phyloP scores from a whole-genome alignment of 345 rosid genomes.

The Turnera subulata region DNA sequence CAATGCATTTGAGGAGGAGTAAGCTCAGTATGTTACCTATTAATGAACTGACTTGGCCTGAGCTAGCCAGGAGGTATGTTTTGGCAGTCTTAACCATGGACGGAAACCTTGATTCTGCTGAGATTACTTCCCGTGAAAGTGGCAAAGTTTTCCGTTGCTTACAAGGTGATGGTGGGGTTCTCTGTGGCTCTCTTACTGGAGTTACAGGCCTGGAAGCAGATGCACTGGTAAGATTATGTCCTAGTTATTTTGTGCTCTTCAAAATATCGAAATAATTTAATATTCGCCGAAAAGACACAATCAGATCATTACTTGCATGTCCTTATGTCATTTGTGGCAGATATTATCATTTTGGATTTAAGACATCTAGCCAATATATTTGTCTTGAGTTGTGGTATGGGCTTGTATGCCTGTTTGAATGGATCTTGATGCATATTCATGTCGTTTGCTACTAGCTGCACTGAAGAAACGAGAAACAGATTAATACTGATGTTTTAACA shows the following conservation, averaged over 20 bases:
- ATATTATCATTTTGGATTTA: too few relatives aligned
- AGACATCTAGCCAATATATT: background rate
- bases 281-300: background rate
- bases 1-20: conserved; percentile 52
- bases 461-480: background rate
- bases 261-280: background rate
- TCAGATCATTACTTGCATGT: background rate
- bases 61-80: conserved; percentile 78
- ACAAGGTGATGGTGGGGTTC: conserved; percentile 97
- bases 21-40: conserved; percentile 77
- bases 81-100: conserved; percentile 81
- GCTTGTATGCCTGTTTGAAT: background rate
- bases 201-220: conserved; percentile 97
- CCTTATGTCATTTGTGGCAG: background rate
- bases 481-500: conserved; percentile 15
- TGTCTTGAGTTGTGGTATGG: background rate
- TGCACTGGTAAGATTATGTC: conserved; percentile 68
- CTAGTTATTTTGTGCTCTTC: background rate
- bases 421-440: background rate
- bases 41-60: conserved; percentile 94
- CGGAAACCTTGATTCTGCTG: conserved; percentile 82
- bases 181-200: conserved; percentile 91
- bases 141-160: conserved; percentile 82
- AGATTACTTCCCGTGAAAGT: conserved; percentile 75
- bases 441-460: background rate